Conservation (phyloP, 2,329 filamentous ascomycete genomes). For the Septoria petroselini region DNA sequence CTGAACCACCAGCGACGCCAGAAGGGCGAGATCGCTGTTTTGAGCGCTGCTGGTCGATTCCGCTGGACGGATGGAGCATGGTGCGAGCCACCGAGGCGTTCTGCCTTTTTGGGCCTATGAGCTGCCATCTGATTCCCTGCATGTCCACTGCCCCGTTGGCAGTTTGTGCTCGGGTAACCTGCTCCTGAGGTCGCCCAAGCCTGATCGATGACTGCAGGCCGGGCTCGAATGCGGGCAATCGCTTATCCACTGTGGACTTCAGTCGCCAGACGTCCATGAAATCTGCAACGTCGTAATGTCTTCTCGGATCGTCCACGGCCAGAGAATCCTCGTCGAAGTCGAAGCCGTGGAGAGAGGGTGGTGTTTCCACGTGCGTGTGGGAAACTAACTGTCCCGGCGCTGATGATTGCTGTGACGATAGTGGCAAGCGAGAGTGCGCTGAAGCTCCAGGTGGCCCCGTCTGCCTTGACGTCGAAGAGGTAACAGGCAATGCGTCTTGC, state of each 20-base stretch:
- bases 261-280: conserved; percentile 36
- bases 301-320: conserved; percentile 31
- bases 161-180: conserved; percentile 22
- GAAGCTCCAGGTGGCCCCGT: neutral
- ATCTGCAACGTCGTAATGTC: conserved; percentile 33
- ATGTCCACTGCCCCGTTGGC: conserved; percentile 30
- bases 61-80: conserved; percentile 31
- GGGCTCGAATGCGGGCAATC: conserved; percentile 23
- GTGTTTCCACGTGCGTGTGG: neutral
- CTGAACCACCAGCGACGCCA: conserved; percentile 11
- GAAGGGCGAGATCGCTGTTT: conserved; percentile 4
- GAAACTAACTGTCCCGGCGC: conserved; percentile 2
- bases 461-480: neutral
- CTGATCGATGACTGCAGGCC: conserved; percentile 24
- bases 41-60: neutral
- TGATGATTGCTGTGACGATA: neutral
- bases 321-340: conserved; percentile 30
- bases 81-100: conserved; percentile 32
- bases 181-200: conserved; percentile 17
- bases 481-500: neutral
- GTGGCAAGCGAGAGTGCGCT: neutral
- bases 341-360: conserved; percentile 1
- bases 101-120: conserved; percentile 30
- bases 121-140: conserved; percentile 40
- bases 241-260: conserved; percentile 24